These are phyloP conservation scores for Haematococcus lacustris DNA, from an alignment of 139 green algal species.

Conservation along the genomic window DNA sequence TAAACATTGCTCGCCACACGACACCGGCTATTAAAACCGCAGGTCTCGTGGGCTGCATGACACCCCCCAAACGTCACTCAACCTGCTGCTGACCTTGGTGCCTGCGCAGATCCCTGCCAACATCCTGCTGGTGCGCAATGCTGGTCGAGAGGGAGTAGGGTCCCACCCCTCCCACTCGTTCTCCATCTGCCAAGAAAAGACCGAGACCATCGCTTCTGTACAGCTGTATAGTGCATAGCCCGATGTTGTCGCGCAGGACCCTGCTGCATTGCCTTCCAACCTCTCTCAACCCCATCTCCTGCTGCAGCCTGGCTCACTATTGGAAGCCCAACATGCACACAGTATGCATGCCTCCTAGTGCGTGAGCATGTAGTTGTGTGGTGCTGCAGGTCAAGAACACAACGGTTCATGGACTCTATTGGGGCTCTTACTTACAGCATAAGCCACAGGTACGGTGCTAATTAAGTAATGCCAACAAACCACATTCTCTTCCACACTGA, in stretches of 20 bases:
- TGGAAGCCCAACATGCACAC: neutral
- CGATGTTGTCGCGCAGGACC: neutral
- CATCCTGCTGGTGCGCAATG: slow-evolving; percentile 47
- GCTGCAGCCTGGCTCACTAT: neutral
- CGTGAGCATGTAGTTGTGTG: too few relatives aligned
- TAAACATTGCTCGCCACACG: too few relatives aligned
- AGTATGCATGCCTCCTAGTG: neutral
- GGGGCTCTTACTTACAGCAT: slow-evolving; percentile 63
- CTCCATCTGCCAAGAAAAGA: neutral
- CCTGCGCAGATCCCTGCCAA: slow-evolving; percentile 59
- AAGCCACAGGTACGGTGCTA: slow-evolving; percentile 15
- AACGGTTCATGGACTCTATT: slow-evolving; percentile 75
- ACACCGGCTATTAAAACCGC: neutral
- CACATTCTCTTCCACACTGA: neutral
- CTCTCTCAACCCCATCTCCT: neutral
- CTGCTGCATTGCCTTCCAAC: too few relatives aligned
- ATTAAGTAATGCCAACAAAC: neutral
- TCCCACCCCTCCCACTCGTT: neutral
- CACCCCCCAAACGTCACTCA: neutral
- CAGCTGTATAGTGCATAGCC: neutral
- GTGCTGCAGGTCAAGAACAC: slow-evolving; percentile 75
- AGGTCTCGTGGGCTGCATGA: neutral
- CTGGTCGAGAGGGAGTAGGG: too few relatives aligned
- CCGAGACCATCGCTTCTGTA: neutral
- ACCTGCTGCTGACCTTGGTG: slow-evolving; percentile 15